Evolutionary conservation across 345 rosid species (phyloP).

Genomic region (Sonneratia alba): DNA sequence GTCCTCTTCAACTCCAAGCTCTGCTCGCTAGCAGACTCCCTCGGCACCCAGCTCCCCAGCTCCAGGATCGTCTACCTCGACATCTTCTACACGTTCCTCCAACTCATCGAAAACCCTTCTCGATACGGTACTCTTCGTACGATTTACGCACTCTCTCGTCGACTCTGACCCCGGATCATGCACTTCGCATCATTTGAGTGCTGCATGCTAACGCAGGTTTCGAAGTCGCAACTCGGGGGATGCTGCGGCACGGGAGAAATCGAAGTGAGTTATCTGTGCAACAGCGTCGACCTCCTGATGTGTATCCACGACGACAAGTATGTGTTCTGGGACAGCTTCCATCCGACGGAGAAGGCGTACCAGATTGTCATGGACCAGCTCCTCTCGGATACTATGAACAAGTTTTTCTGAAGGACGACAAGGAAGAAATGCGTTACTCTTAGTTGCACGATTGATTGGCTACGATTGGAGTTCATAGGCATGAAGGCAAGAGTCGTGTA

Average conservation of each 20-base stretch:
- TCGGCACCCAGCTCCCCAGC: conserved; percentile 17
- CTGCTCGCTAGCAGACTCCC: conserved; percentile 16
- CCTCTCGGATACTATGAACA: neutral
- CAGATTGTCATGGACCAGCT: conserved; percentile 4
- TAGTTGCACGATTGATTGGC: too few relatives aligned
- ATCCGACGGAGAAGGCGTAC: conserved; percentile 57
- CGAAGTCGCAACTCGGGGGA: conserved; percentile 36
- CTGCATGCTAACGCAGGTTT: conserved; percentile 29
- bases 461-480: too few relatives aligned
- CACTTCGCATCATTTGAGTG: neutral
- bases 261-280: conserved; percentile 46
- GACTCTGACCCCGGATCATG: neutral
- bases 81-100: conserved; percentile 20
- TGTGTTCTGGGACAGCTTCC: conserved; percentile 74
- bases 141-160: neutral
- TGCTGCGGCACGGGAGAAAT: conserved; percentile 66
- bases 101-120: conserved; percentile 34
- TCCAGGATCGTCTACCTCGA: conserved; percentile 33
- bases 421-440: too few relatives aligned
- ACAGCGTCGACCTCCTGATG: conserved; percentile 12
- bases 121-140: conserved; percentile 32
- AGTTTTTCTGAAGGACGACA: conserved; percentile 2
- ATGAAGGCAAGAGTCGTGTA: too few relatives aligned
- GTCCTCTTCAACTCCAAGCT: conserved; percentile 49
- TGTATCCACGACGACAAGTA: conserved; percentile 41